phyloP scores from a whole-genome alignment of 139 green algal genomes.

The Deuterostichococcus epilithicus region DNA sequence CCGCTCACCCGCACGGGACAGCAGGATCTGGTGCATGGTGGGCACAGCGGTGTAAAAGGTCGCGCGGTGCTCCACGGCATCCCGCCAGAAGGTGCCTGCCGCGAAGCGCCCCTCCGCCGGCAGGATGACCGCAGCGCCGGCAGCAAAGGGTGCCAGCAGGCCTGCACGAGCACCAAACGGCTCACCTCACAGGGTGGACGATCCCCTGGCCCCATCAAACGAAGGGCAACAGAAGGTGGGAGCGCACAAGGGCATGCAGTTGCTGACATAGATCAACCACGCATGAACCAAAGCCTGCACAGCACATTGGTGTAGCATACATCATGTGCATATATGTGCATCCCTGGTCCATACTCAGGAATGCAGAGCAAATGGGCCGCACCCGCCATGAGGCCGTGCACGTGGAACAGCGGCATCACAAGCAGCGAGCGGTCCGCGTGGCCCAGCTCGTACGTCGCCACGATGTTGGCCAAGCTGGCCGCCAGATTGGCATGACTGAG shows the following conservation, averaged over 20 bases:
- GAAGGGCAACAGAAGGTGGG: too few species aligned
- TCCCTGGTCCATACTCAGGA: too few species aligned
- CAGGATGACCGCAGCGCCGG: conserved; percentile 53
- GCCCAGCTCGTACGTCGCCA: conserved; percentile 69
- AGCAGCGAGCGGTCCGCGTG: conserved; percentile 57
- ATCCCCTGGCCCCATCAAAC: too few species aligned
- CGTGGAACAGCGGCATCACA: conserved; percentile 91
- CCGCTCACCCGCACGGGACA: conserved; percentile 11
- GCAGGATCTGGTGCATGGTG: conserved; percentile 75
- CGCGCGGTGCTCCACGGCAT: conserved; percentile 39
- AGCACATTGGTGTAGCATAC: too few species aligned
- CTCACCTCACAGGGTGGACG: too few species aligned
- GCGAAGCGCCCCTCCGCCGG: conserved; percentile 58
- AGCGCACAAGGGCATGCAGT: too few species aligned
- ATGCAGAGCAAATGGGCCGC: too few species aligned
- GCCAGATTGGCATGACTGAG: conserved; percentile 76
- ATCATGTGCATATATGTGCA: too few species aligned
- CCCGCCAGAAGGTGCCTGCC: conserved; percentile 69
- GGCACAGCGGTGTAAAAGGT: conserved; percentile 91
- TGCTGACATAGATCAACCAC: too few species aligned
- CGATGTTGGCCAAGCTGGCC: conserved; percentile 70
- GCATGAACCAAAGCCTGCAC: too few species aligned
- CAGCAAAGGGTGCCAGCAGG: conserved; percentile 65
- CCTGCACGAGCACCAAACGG: conserved; percentile 15
- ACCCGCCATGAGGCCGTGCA: conserved; percentile 81